Evolutionary conservation across 192 early-diverging fungal species (phyloP).

Genomic region (Mycoemilia scoparia): DNA sequence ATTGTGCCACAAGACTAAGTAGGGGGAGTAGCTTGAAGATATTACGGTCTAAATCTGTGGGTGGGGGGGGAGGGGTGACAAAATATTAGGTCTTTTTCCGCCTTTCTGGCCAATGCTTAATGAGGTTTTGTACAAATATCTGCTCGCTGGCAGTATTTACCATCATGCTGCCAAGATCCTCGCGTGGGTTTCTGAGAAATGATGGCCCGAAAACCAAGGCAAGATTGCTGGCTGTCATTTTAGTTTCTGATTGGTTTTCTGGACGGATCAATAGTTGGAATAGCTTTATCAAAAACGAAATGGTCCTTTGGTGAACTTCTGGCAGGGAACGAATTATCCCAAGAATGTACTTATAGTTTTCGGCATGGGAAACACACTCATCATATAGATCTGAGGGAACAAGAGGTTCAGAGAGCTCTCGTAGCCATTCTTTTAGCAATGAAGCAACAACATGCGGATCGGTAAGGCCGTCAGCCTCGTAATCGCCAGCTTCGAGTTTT

Average conservation of each 20-base stretch:
- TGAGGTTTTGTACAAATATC: conserved; percentile 21
- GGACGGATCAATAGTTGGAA: conserved; percentile 62
- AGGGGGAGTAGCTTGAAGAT: too few relatives aligned
- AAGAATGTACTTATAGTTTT: conserved; percentile 32
- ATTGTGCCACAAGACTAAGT: too few relatives aligned
- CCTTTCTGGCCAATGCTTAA: conserved; percentile 7
- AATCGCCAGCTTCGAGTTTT: conserved; percentile 66
- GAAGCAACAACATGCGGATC: conserved; percentile 89
- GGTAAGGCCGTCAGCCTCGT: conserved; percentile 46
- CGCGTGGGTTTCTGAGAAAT: conserved; percentile 69
- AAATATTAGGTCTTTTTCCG: too few relatives aligned
- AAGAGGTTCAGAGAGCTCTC: conserved; percentile 81
- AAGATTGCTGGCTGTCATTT: conserved; percentile 78
- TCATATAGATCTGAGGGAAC: conserved; percentile 67
- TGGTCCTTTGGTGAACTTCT: conserved; percentile 28
- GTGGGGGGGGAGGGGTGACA: too few relatives aligned
- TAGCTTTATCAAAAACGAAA: conserved; percentile 63
- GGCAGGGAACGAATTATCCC: conserved; percentile 21
- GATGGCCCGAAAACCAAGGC: conserved; percentile 97
- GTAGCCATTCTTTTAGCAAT: conserved; percentile 81
- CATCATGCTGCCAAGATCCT: conserved; percentile 40
- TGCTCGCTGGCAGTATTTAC: conserved; percentile 31
- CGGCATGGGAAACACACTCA: conserved; percentile 47
- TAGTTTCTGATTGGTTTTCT: conserved; percentile 52
- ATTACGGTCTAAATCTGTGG: too few relatives aligned